phyloP scores from a whole-genome alignment of 139 green algal genomes.

The Picochlorum sp. region DNA sequence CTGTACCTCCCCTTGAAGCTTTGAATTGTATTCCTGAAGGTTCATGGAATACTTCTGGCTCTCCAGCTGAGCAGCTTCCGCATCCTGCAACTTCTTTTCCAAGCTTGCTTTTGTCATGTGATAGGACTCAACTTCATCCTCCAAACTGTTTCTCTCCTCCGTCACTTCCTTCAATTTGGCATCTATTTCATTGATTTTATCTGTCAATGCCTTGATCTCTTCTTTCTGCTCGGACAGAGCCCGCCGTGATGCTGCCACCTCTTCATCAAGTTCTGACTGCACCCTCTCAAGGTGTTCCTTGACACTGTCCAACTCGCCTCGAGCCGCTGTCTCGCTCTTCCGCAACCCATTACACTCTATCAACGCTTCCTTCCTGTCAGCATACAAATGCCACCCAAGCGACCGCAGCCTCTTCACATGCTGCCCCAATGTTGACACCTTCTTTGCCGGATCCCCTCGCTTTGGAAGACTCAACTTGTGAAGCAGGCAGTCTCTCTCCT shows the following conservation, averaged over 20 bases:
- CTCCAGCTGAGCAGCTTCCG: neutral
- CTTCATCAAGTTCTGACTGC: constrained; percentile 3
- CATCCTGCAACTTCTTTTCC: constrained; percentile 9
- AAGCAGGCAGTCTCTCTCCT: constrained; percentile 23
- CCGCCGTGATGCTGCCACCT: constrained; percentile 11
- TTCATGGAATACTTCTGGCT: constrained; percentile 25
- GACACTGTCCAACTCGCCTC: neutral
- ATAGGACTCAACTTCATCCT: constrained; percentile 11
- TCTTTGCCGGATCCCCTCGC: constrained; percentile 28
- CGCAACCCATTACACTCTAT: constrained; percentile 3
- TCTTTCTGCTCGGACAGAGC: constrained; percentile 17
- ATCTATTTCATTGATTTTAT: constrained; percentile 9
- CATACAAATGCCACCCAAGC: constrained; percentile 32
- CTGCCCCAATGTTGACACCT: constrained; percentile 26
- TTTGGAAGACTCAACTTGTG: constrained; percentile 43
- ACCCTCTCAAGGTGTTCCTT: neutral
- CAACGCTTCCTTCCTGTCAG: neutral
- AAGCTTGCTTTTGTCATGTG: constrained; percentile 4
- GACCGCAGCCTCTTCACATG: constrained; percentile 38
- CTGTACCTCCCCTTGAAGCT: constrained; percentile 23
- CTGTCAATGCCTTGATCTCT: constrained; percentile 35
- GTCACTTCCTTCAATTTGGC: constrained; percentile 14
- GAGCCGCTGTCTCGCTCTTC: constrained; percentile 12
- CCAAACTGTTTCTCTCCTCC: neutral
- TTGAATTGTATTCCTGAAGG: constrained; percentile 33